phyloP scores from a whole-genome alignment of 2,329 filamentous ascomycete species.

The Clonostachys solani region DNA sequence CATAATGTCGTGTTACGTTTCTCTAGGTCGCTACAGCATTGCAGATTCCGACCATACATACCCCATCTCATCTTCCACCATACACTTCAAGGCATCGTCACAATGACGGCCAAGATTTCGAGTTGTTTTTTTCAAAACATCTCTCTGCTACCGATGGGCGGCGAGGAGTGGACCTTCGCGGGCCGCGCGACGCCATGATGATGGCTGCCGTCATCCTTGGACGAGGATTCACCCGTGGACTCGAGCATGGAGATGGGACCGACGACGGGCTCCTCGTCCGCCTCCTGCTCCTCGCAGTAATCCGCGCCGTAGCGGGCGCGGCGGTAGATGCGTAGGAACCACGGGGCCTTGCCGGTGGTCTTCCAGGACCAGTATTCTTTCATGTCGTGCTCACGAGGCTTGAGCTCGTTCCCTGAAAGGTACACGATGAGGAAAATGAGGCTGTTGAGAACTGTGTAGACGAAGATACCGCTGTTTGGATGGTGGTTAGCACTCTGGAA shows the following conservation, averaged over 20 bases:
- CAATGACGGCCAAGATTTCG: no score
- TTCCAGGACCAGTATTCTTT: constrained; percentile 55
- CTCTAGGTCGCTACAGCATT: no score
- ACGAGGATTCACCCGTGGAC: neutral
- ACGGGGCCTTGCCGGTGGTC: constrained; percentile 39
- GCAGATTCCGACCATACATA: no score
- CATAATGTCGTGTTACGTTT: no score
- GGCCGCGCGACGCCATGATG: constrained; percentile 2
- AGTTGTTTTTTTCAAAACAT: no score
- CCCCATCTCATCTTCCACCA: no score
- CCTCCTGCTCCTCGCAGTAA: constrained; percentile 1
- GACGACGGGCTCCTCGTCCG: neutral
- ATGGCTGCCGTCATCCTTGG: constrained; percentile 1
- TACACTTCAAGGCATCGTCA: no score
- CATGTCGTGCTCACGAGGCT: constrained; percentile 47
- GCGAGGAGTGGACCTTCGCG: neutral
- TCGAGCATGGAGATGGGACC: neutral
- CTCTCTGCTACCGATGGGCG: no score
- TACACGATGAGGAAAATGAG: constrained; percentile 40
- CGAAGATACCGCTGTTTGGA: constrained; percentile 42
- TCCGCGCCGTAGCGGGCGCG: constrained; percentile 4
- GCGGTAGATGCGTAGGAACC: constrained; percentile 35
- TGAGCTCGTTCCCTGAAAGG: constrained; percentile 33
- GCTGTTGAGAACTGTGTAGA: constrained; percentile 44
- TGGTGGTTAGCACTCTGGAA: neutral